Percentiles rank a stretch among this genome's conserved stretches.
Evolutionary conservation across 2,329 filamentous ascomycete genomes (phyloP).

Genomic region (Aspergillus glaucus): DNA sequence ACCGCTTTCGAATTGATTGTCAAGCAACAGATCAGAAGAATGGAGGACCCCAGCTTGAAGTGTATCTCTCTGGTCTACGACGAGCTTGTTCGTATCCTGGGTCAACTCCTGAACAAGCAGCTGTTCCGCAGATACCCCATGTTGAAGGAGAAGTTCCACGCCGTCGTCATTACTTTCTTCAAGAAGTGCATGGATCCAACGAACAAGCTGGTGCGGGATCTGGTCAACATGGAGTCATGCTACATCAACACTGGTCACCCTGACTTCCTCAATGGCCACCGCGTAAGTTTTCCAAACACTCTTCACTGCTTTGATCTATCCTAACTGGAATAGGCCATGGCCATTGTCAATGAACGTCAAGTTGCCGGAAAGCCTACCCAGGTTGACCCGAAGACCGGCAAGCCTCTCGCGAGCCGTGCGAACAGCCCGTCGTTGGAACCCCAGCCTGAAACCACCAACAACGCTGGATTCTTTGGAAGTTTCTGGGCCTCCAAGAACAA

Average conservation of each 20-base stretch:
- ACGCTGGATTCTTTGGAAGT: constrained; percentile 87
- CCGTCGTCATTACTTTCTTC: constrained; percentile 88
- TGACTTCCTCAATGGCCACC: constrained; percentile 93
- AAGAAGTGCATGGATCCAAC: constrained; percentile 98
- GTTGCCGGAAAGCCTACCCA: constrained; percentile 77
- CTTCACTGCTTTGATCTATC: not conserved
- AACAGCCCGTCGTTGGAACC: constrained; percentile 66
- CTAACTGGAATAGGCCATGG: constrained; percentile 65
- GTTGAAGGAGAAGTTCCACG: constrained; percentile 94
- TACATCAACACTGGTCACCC: constrained; percentile 99
- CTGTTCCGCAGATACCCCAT: constrained; percentile 89
- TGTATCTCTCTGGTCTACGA: constrained; percentile 97
- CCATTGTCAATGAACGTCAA: constrained; percentile 91
- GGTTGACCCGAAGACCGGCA: constrained; percentile 97
- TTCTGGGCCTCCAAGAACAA: constrained; percentile 99
- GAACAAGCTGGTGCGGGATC: constrained; percentile 89
- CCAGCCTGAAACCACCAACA: constrained; percentile 50
- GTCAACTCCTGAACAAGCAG: constrained; percentile 79
- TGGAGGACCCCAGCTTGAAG: constrained; percentile 95
- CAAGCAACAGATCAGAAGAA: constrained; percentile 93
- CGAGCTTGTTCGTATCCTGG: constrained; percentile 90
- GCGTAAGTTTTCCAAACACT: constrained; percentile 46
- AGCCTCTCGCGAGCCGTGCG: constrained; percentile 75
- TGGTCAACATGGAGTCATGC: constrained; percentile 91
- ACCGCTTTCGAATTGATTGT: constrained; percentile 98